Evolutionary conservation across 2,329 filamentous ascomycete genomes (phyloP).

Genomic region (Colletotrichum coccodes): DNA sequence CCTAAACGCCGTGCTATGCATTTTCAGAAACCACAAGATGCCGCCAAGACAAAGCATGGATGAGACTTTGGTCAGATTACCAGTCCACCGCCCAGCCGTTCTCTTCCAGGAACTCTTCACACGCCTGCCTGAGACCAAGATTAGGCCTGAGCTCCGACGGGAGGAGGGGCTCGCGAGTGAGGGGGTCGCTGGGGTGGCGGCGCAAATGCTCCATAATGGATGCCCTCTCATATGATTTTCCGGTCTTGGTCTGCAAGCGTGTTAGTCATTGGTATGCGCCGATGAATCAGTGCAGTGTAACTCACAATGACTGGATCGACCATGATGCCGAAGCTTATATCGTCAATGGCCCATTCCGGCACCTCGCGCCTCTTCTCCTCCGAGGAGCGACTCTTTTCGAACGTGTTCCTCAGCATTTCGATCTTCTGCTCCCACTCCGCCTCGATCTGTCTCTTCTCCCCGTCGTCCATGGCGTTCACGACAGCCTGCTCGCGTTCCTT

Average conservation of each 20-base stretch:
- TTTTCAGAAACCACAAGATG: neutral
- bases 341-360: conserved; percentile 81
- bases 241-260: conserved; percentile 75
- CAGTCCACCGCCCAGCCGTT: conserved; percentile 96
- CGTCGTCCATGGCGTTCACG: conserved; percentile 51
- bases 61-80: conserved; percentile 53
- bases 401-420: conserved; percentile 54
- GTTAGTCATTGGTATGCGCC: conserved; percentile 25
- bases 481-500: conserved; percentile 56
- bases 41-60: neutral
- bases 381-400: conserved; percentile 60
- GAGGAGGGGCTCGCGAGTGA: conserved; percentile 81
- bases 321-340: conserved; percentile 80
- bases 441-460: conserved; percentile 58
- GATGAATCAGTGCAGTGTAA: neutral
- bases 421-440: conserved; percentile 61
- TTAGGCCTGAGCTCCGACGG: conserved; percentile 82
- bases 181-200: conserved; percentile 78
- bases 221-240: conserved; percentile 89
- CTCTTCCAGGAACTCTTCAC: conserved; percentile 83
- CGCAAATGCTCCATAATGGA: conserved; percentile 89
- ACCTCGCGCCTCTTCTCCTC: conserved; percentile 65
- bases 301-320: conserved; percentile 72
- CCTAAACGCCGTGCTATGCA: conserved; percentile 31
- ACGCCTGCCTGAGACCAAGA: conserved; percentile 81